A percentile compares a stretch with the other conserved stretches of the same genome.
Conservation (phyloP, 2,329 filamentous ascomycete species). For the Xylariaceae sp. region DNA sequence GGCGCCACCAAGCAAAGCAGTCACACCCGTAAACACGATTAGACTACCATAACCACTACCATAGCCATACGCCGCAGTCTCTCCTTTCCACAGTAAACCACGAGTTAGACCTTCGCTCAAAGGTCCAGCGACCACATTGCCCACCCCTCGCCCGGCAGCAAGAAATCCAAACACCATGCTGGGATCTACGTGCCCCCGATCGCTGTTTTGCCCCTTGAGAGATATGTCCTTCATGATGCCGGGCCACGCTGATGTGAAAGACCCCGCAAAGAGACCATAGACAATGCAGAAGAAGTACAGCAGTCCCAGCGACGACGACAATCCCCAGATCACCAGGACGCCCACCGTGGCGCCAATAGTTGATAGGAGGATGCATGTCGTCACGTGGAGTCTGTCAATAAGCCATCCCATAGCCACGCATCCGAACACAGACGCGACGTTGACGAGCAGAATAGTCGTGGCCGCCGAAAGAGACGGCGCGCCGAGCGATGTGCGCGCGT, state of each 20-base stretch:
- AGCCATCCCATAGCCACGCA: constrained; percentile 64
- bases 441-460: constrained; percentile 64
- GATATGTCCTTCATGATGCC: constrained; percentile 58
- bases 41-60: constrained; percentile 59
- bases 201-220: constrained; percentile 33
- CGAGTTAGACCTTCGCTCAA: constrained; percentile 60
- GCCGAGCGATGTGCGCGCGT: constrained; percentile 57
- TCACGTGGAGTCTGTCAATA: constrained; percentile 61
- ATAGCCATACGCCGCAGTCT: constrained; percentile 50
- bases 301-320: constrained; percentile 58
- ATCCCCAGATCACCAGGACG: constrained; percentile 68
- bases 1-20: constrained; percentile 55
- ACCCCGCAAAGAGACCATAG: constrained; percentile 71
- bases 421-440: constrained; percentile 65
- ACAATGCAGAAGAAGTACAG: constrained; percentile 66
- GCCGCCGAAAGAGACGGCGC: constrained; percentile 58
- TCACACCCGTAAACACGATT: constrained; percentile 64
- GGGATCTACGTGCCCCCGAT: constrained; percentile 47
- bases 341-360: constrained; percentile 62
- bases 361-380: constrained; percentile 63
- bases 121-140: constrained; percentile 64
- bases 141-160: constrained; percentile 65
- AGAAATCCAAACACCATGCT: constrained; percentile 65
- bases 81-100: constrained; percentile 52
- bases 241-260: constrained; percentile 68